phyloP scores from a whole-genome alignment of 495 filamentous ascomycete genomes.

The Immersiella caudata region DNA sequence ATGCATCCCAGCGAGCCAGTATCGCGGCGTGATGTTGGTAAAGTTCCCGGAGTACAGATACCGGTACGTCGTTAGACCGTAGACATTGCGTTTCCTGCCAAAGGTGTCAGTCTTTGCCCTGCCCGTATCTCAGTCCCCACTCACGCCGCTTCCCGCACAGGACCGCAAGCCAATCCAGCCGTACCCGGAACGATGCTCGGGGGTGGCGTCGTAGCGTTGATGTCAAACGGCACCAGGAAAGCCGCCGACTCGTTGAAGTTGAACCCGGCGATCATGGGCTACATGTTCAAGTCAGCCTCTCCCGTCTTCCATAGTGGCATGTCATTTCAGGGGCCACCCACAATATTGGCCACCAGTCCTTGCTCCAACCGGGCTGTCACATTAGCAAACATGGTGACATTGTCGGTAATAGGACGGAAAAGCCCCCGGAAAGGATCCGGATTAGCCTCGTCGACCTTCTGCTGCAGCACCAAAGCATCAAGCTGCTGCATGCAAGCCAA shows the following conservation, averaged over 20 bases:
- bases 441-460: neutral
- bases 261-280: constrained; percentile 20
- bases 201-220: neutral
- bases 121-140: neutral
- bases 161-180: neutral
- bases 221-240: constrained; percentile 13
- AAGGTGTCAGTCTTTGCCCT: neutral
- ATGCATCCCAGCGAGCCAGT: constrained; percentile 46
- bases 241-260: constrained; percentile 26
- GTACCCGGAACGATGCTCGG: neutral
- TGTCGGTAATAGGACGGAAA: constrained; percentile 31
- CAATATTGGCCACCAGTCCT: constrained; percentile 23
- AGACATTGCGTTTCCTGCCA: constrained; percentile 8
- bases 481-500: constrained; percentile 51
- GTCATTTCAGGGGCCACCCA: neutral
- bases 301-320: neutral
- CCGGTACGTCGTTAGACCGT: constrained; percentile 34
- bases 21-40: constrained; percentile 37
- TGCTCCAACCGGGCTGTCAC: constrained; percentile 31
- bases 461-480: constrained; percentile 1
- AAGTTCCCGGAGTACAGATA: constrained; percentile 45
- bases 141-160: neutral
- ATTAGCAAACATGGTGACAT: constrained; percentile 35
- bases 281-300: neutral
- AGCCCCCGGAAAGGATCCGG: constrained; percentile 1